A percentile compares a stretch with the other conserved stretches of the same genome.
Evolutionary conservation across 805 yeast species (phyloP).

Genomic region (Yamadazyma nakazawae): DNA sequence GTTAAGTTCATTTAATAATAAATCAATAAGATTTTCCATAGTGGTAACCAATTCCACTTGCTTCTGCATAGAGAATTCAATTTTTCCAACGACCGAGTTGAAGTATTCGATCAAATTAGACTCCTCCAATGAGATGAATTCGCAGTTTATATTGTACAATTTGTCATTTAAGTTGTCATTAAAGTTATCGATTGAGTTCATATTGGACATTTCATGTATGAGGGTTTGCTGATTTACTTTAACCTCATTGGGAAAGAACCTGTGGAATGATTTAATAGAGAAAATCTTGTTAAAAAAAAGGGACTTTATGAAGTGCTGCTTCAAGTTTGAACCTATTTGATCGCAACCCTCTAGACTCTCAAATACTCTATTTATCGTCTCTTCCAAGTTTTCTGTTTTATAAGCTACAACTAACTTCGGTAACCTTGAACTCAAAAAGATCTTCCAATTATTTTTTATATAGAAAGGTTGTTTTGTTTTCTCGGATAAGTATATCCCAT

Average conservation of each 20-base stretch:
- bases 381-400: slow-evolving; percentile 16
- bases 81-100: slow-evolving; percentile 16
- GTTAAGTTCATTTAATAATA: slow-evolving; percentile 24
- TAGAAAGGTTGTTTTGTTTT: slow-evolving; percentile 20
- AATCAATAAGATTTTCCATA: slow-evolving; percentile 20
- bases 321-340: slow-evolving; percentile 10
- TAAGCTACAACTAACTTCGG: slow-evolving; percentile 23
- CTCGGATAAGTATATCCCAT: slow-evolving; percentile 8
- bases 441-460: slow-evolving; percentile 33
- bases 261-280: slow-evolving; percentile 22
- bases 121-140: slow-evolving; percentile 40
- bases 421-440: slow-evolving; percentile 28
- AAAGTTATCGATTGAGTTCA: slow-evolving; percentile 21
- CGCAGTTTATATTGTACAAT: slow-evolving; percentile 31
- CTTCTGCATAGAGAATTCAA: slow-evolving; percentile 21
- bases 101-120: slow-evolving; percentile 32
- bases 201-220: slow-evolving; percentile 25
- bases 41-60: slow-evolving; percentile 24
- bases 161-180: slow-evolving; percentile 27
- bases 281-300: slow-evolving; percentile 28
- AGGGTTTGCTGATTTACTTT: slow-evolving; percentile 22
- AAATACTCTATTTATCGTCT: slow-evolving; percentile 9
- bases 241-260: slow-evolving; percentile 27
- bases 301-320: slow-evolving; percentile 27
- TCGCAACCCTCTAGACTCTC: slow-evolving; percentile 3